Base-by-base conservation (phyloP, 192 early-diverging fungal genomes). In the Entomortierella chlamydospora region DNA sequence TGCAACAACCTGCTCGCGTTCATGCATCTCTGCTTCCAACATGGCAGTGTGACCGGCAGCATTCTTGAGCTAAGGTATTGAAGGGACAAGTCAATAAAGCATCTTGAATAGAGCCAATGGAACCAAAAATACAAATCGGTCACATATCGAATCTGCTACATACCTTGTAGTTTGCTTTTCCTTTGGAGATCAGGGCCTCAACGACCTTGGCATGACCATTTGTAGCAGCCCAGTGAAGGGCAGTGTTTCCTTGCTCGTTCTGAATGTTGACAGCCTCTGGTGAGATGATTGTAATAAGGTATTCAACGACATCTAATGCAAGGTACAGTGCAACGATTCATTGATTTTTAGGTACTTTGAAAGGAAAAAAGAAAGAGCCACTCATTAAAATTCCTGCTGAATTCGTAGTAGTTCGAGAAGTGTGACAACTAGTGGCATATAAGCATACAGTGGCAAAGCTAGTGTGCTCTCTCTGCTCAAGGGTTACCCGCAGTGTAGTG, bases 141-240 rank as follows among this genome's bases (percentile, higher is more conserved):
- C n/a, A n/a, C n/a, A n/a, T n/a, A n/a, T n/a, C n/a, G n/a, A n/a
- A n/a, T n/a, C n/a, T n/a, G n/a, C n/a, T n/a, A 17, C 22, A 4
- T 84, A 88, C 87, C 82, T 88, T 88, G 63, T 80, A 82, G 67
- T 90, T 84, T 18, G 90, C 93, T 25, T 70, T 70, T 28, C 92
- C 93, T 50, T 78, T 68, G 4, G 57, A 74, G 13, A 95, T 79
- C 55, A 96, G 66, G 28, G 81, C 8, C 70, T 93, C 78, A 8
- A 93, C 92, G 50, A 86, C 83, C 49, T 90, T 85, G 64, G 85
- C 50, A 64, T 95, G 91, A 2, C 94, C 93, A 78, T 96, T 96
- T 7, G 94, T 81, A 13, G 93, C 92, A 55, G 93, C 92, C 94
- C 94, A 96, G 72, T 96, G 94, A 47, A 96, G 82, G 30, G 94